A percentile compares a stretch with the other conserved stretches of the same genome.
Conservation (phyloP, 148 eudicot genomes). For the Beta vulgaris region DNA sequence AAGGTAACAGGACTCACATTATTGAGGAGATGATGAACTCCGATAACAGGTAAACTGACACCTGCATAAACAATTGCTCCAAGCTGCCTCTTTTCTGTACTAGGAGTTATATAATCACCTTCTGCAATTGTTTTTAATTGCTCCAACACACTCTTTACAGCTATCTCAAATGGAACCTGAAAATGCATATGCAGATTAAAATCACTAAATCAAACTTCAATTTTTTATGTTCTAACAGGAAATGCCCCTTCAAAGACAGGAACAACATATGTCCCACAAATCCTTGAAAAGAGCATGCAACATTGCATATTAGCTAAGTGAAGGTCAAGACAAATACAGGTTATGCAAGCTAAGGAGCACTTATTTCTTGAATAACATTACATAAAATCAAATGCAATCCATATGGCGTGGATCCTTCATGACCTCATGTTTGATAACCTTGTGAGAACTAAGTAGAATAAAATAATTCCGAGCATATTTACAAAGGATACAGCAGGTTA, state of each 20-base stretch:
- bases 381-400: neutral
- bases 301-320: neutral
- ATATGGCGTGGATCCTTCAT: neutral
- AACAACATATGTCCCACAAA: neutral
- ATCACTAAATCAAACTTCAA: neutral
- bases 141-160: slow-evolving; percentile 58
- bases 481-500: neutral
- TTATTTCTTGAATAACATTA: neutral
- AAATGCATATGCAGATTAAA: slow-evolving; percentile 21
- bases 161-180: slow-evolving; percentile 84
- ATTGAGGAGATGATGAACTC: slow-evolving; percentile 43
- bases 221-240: neutral
- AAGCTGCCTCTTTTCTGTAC: slow-evolving; percentile 58
- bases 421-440: neutral
- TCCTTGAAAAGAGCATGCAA: neutral
- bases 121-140: slow-evolving; percentile 64
- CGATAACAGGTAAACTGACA: slow-evolving; percentile 57
- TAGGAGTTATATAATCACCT: slow-evolving; percentile 62
- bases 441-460: neutral
- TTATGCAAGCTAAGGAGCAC: neutral
- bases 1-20: slow-evolving; percentile 41
- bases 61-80: slow-evolving; percentile 83
- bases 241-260: neutral
- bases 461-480: neutral
- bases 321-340: neutral